phyloP scores from a whole-genome alignment of 106 monocot genomes.

The Narthecium ossifragum region DNA sequence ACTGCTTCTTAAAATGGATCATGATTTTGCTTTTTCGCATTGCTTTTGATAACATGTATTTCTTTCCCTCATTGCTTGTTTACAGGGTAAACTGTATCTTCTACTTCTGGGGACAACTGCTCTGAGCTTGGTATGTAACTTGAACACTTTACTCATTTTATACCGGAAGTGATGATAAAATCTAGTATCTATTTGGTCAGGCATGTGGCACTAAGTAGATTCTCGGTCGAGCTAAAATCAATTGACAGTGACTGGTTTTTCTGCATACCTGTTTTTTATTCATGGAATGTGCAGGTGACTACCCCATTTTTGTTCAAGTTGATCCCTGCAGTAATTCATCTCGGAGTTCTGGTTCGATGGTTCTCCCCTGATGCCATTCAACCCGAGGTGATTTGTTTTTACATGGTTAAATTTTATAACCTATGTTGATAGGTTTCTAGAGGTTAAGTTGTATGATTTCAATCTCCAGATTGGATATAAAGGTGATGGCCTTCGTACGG shows the following conservation, averaged over 20 bases:
- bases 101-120: constrained; percentile 49
- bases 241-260: no score
- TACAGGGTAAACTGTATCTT: constrained; percentile 42
- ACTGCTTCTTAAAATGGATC: no score
- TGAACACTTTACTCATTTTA: no score
- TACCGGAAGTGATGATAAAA: no score
- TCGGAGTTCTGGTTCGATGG: constrained; percentile 38
- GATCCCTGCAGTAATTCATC: constrained; percentile 46
- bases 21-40: no score
- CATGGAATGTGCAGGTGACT: constrained; percentile 24
- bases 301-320: constrained; percentile 46
- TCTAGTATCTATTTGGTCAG: neutral
- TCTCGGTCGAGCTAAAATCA: no score
- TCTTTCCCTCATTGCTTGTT: neutral
- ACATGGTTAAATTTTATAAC: neutral
- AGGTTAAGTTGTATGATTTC: neutral
- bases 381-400: constrained; percentile 22
- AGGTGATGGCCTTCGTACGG: constrained; percentile 37
- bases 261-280: neutral
- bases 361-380: constrained; percentile 32
- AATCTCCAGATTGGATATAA: constrained; percentile 20
- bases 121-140: constrained; percentile 50
- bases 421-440: neutral
- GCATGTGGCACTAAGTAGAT: no score
- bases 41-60: no score